Base-by-base conservation (phyloP, 805 yeast species). In the Saturnispora quitensis region DNA sequence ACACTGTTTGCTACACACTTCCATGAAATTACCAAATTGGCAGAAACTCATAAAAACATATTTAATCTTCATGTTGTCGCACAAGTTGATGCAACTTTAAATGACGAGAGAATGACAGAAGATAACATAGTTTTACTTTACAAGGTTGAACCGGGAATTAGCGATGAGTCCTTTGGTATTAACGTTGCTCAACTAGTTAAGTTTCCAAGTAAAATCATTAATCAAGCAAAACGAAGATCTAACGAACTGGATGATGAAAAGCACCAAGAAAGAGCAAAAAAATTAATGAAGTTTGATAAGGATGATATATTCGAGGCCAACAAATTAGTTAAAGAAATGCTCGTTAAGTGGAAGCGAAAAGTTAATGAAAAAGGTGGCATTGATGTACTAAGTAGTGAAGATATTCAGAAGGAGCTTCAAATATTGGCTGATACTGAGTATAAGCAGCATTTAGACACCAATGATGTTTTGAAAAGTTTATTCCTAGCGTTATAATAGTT, bases 131-230 rank as follows among this genome's bases (percentile, higher is more conserved):
- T 98, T 0, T 73, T 93, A 52, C 72, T 93, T 58, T 93, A 93
- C 69, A 86, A 84, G 62, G 98, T 93, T n/a, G 97, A 89, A 58
- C 86, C 88, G 1, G 99, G 99, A n/a, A 81, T 90, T 48, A 84
- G 95, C 2, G 96, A 89, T 66, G 93, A 90, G 67, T 89, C 97
- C 0, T 93, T 93, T 70, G 99, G 99, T 68, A 90, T 93, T 46
- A 96, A 93, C 65, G 99, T 93, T 45, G 98, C 98, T 0, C 97
- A 93, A 68, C 82, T 91, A 31, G 98, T 91, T 18, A 85, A 87
- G 58, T 93, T 93, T 67, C 99, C 98, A 2, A 71, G 73, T 24
- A 93, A 93, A 67, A 93, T 93, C 47, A 81, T 93, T 46, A 77
- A 80, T 52, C 93, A 93, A 98, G 97, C 99, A 8, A 93, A 91